Evolutionary conservation across 306 rosid genomes (phyloP).

Genomic region (Quercus robur): DNA sequence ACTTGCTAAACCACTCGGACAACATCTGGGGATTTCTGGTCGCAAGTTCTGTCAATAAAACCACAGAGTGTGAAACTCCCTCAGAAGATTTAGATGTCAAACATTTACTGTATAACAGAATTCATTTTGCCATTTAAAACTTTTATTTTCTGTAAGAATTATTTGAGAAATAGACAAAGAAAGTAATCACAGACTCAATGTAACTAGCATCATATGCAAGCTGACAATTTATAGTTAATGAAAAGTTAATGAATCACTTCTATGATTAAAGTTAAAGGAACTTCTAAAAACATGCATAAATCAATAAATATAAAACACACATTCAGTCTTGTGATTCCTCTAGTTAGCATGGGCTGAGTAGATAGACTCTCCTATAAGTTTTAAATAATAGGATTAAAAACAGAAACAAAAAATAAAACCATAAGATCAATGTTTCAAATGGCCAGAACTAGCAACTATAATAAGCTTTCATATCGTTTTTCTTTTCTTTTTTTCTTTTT

Average conservation of each 20-base stretch:
- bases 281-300: neutral
- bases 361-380: neutral
- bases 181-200: neutral
- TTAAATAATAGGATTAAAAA: neutral
- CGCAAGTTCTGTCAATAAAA: slow-evolving; percentile 52
- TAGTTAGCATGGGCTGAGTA: neutral
- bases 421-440: neutral
- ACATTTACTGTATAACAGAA: neutral
- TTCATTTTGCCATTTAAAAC: neutral
- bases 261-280: neutral
- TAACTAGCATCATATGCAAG: neutral
- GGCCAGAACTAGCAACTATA: neutral
- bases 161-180: neutral
- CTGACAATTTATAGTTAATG: neutral
- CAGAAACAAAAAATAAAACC: neutral
- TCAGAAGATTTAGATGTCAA: neutral
- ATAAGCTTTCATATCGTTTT: neutral
- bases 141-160: neutral
- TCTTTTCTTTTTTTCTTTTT: too few relatives aligned
- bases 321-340: neutral
- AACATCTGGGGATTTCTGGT: slow-evolving; percentile 60
- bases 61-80: neutral
- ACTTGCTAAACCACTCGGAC: slow-evolving; percentile 53
- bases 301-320: neutral
- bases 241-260: neutral